These are phyloP conservation scores for Leccinum disarticulatum DNA, from an alignment of 768 basidiomycete genomes.

Conservation along the genomic window DNA sequence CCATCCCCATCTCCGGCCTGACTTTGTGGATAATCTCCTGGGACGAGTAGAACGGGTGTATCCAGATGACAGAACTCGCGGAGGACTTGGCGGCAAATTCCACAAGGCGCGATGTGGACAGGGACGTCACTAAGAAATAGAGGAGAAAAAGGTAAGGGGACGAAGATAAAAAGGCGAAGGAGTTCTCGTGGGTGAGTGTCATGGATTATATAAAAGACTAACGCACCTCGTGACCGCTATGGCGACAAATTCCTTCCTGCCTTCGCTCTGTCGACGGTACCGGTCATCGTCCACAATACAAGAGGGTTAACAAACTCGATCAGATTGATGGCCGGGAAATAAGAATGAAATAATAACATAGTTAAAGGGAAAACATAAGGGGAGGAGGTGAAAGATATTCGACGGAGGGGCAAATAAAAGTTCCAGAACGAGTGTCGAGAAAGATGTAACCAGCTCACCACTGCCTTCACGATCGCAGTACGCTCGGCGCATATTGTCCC, in stretches of 20 bases:
- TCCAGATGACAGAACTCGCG: slow-evolving; percentile 79
- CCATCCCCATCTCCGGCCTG: slow-evolving; percentile 4
- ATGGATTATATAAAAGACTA: background rate
- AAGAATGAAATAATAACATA: background rate
- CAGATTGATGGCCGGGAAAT: background rate
- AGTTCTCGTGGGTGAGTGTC: background rate
- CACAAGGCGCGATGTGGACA: slow-evolving; percentile 77
- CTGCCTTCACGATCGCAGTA: slow-evolving; percentile 93
- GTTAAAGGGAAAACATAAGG: background rate
- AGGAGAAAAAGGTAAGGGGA: background rate
- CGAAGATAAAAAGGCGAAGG: background rate
- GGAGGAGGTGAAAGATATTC: background rate
- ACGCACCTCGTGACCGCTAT: slow-evolving; percentile 81
- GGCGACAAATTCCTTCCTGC: slow-evolving; percentile 64
- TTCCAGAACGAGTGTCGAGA: background rate
- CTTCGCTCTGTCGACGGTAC: slow-evolving; percentile 63
- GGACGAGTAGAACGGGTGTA: slow-evolving; percentile 73
- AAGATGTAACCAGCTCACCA: slow-evolving; percentile 48
- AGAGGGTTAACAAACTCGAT: background rate
- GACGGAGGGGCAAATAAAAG: background rate
- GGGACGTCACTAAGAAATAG: slow-evolving; percentile 62
- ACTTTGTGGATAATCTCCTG: slow-evolving; percentile 55
- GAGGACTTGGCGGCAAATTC: slow-evolving; percentile 89
- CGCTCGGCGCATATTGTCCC: slow-evolving; percentile 93
- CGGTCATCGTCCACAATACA: too few species aligned